Base-by-base conservation (phyloP, 305 asterid genomes). In the Rubia balearica region DNA sequence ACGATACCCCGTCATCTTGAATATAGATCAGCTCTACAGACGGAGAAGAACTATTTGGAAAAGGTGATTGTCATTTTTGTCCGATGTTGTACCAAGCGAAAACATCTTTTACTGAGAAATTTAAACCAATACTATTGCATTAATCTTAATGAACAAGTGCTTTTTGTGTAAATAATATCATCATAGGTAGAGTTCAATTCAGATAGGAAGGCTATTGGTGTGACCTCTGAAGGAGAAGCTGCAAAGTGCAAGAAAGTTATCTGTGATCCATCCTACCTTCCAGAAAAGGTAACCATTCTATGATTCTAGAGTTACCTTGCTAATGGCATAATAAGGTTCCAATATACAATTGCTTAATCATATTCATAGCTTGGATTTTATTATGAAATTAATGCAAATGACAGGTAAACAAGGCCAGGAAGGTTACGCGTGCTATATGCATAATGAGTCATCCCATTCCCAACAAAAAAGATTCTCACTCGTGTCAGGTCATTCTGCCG, bases 401-500 rank as follows among this genome's bases (percentile, higher is more conserved):
- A 73, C 95, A 93, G 98, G 97, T 89, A 38, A 78, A 87, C 51
- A 89, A 85, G 81, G 89, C 91, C 12, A 97, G 96, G 33, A 94
- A 86, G 78, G 97, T 94, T 70, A 92, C 96, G 2, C 96, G 97
- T 63, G 98, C 98, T 40, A 78, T 91, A 65, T 87, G 96, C 70
- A 91, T 91, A 67, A 94, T 89, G 98, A 94, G 98, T 82, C 98
- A 94, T 85, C 94, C 97, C 5, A 94, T 94, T 68, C 98, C 96
- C 0, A 82, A 91, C 78, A 94, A 97, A 40, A 81, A 91, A 4
- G 95, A 94, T 41, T 88, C 97, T 48, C 98, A 91, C 86, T 94
- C 98, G 0, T 92, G 87, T 73, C 97, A 94, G 84, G 97, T 94
- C 67, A 94, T 94, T 82, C 77, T 94, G 75, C 98, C 99, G 22